Evolutionary conservation across 179 eudicot genomes (phyloP).

Genomic region (Silene noctiflora): DNA sequence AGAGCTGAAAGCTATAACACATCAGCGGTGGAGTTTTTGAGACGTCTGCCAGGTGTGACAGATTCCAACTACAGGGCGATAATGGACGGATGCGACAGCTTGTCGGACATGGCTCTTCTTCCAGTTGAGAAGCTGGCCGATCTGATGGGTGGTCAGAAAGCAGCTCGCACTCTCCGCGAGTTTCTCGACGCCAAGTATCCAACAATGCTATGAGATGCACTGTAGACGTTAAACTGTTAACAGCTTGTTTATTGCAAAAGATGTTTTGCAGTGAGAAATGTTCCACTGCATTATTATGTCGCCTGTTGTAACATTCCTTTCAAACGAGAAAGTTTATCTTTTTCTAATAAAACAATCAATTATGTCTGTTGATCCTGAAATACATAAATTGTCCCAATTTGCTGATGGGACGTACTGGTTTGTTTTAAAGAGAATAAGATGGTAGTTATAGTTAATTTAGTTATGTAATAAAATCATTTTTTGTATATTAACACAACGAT

Average conservation of each 20-base stretch:
- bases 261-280: neutral
- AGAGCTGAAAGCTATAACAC: constrained; percentile 98
- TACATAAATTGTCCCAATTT: no score
- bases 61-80: constrained; percentile 87
- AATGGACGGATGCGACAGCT: constrained; percentile 74
- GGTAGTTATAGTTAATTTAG: no score
- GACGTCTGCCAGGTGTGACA: constrained; percentile 94
- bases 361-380: no score
- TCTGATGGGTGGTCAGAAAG: constrained; percentile 89
- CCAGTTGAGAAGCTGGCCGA: constrained; percentile 74
- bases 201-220: constrained; percentile 44
- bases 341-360: no score
- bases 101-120: constrained; percentile 76
- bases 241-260: neutral
- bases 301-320: neutral
- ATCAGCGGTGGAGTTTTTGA: constrained; percentile 82
- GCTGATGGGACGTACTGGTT: no score
- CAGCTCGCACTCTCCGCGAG: constrained; percentile 81
- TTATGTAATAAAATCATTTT: no score
- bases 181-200: constrained; percentile 99
- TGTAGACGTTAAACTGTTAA: neutral
- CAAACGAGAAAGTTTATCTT: no score
- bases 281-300: neutral
- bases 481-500: no score
- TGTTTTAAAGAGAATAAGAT: no score